Conservation (phyloP, 169 alveolate species). For the Plasmodium berghei region DNA sequence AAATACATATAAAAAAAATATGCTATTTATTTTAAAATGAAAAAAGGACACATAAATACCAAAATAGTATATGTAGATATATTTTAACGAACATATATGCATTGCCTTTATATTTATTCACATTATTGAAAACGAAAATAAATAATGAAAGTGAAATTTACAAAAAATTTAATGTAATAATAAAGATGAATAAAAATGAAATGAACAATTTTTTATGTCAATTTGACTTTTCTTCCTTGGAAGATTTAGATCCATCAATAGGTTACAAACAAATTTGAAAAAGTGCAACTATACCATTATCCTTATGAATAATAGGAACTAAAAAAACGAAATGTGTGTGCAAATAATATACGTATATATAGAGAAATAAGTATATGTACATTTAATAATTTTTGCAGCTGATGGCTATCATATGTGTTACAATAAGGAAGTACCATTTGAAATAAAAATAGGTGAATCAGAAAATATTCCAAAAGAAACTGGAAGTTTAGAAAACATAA, state of each 20-base stretch:
- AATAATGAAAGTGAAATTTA: not conserved
- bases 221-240: constrained; percentile 92
- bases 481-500: constrained; percentile 91
- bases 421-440: constrained; percentile 95
- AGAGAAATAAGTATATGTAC: too few species aligned
- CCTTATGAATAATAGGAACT: not conserved
- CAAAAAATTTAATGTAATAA: not conserved
- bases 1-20: too few species aligned
- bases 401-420: constrained; percentile 92
- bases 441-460: constrained; percentile 88
- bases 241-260: constrained; percentile 94
- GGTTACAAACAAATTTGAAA: constrained; percentile 74
- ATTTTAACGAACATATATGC: too few species aligned
- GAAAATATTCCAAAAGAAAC: constrained; percentile 89
- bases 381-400: constrained; percentile 68
- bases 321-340: not conserved
- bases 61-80: too few species aligned
- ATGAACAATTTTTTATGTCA: constrained; percentile 77
- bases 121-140: not conserved
- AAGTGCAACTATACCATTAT: not conserved
- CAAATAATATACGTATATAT: too few species aligned
- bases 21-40: too few species aligned
- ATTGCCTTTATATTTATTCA: not conserved
- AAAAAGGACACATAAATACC: too few species aligned
- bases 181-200: constrained; percentile 69